Evolutionary conservation across 352 stramenopile genomes (phyloP), one percentile per base, ranked within the genome.

Genomic region (Phytophthora ramorum): DNA sequence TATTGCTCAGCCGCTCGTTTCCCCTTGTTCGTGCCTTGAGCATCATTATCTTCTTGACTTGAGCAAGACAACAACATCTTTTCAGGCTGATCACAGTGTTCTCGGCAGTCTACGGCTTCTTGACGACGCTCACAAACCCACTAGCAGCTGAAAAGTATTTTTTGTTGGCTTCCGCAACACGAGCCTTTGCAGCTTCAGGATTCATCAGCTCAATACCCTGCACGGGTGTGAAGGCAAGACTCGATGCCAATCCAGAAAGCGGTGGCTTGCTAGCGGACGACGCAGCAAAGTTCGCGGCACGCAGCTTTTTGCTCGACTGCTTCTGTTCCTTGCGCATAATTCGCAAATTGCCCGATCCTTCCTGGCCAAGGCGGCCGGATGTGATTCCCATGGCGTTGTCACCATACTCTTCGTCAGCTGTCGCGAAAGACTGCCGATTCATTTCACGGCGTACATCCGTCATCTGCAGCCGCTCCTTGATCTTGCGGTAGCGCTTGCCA

Each of bases 361-460:
- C 91, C 22, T 90, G 83, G 9, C 90, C 92, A 13, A 99, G 78
- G 7, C 98, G 89, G 14, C 97, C 97, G 28, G 90, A 71, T 4
- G 96, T 97, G 40, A 98, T 85, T n/a, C 97, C 98, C 97, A 99
- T 99, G 19, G 95, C 96, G 58, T 99, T 98, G 73, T 99, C 98
- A 12, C 97, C 97, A 68, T 99, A 99, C 73, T 99, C 97, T 58
- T 95, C 87, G 59, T 97, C 92, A 47, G 92, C 83, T 17, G 93
- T 89, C 7, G 85, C 96, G 59, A 99, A 99, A 16, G 90, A 92
- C 64, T 98, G 85, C 12, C 96, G 96, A 58, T 99, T 99, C 41
- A 97, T 87, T 79, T 98, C 90, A 60, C 98, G 98, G 28, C 97
- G 96, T 58, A 99, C 89, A 60, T 99, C 97, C 3, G 97, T 99